Evolutionary conservation across 257 asterid genomes (phyloP), one percentile per base, ranked within the genome.

Genomic region (Penstemon eatonii): DNA sequence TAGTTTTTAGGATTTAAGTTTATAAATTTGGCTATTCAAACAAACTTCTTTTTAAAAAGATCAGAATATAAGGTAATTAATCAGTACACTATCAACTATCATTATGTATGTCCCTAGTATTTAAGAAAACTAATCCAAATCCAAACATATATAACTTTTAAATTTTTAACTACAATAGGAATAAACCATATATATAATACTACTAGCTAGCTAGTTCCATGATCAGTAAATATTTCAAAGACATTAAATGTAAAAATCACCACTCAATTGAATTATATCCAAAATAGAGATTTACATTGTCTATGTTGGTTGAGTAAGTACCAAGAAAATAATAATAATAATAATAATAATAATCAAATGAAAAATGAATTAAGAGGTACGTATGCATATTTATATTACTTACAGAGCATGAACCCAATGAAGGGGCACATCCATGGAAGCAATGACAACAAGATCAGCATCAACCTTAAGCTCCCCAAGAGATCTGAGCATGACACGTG

Each of bases 391-490:
- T 15, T 25, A 25, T 2, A 25, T 9, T 37, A 72, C 96, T 86
- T 84, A 92, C 98, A 92, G 77, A 72, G 98, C 84, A 71, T 69
- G 87, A 37, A 88, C 76, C 98, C 98, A 92, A 41, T 69, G 80
- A 46, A 40, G 78, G 44, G 98, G 98, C 45, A 92, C 98, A 71
- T 92, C 98, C 67, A 82, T 75, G 72, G 98, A 92, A 71, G 98
- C 96, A 78, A 92, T 90, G 84, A 92, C 96, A 77, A 92, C 85
- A 59, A 84, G 95, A 88, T 92, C 98, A 55, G 98, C 97, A 37
- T 83, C 85, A 49, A 80, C 95, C 12, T 75, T 63, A 0, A 90
- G 89, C 56, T 71, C 62, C 7, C 68, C 39, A 52, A 92, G 89
- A 0, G 97, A 88, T 73, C 80, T 82, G 42, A 92, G 86, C 97